Evolutionary conservation across 306 rosid genomes (phyloP), one percentile per base, ranked within the genome.

Genomic region (Geum urbanum): DNA sequence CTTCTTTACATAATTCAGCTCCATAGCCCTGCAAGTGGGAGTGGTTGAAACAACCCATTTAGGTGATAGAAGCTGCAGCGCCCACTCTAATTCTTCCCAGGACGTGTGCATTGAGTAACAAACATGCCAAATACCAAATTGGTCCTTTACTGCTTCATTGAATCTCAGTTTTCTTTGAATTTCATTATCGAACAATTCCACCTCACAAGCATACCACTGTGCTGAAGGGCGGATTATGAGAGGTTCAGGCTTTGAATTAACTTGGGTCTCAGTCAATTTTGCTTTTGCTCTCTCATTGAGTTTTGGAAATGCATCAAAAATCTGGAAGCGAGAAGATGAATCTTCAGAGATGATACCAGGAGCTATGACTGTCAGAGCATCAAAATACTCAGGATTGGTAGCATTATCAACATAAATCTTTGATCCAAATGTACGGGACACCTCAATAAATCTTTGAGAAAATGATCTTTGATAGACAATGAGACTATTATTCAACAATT

Each of bases 1-100:
- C 78, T 83, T 86, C 82, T 83, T 83, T 15, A 89, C 88, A 72
- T 87, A 91, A 72, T 62, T 69, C 56, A 91, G 86, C 71, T 89
- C 94, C 87, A 82, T 76, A 64, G 91, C 92, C 80, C 89, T 80
- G 76, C 94, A 91, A 80, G 68, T 78, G 37, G 96, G 90, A 68
- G 96, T 86, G 52, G 94, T 91, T 66, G 97, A 91, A 84, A 91
- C 87, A 72, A 89, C 91, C 97, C 96, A 91, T 76, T 84, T 85
- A 61, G 97, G 96, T 55, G 84, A 73, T 65, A 91, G 90, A 85
- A 86, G 86, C 72, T 81, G 86, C 62, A 91, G 86, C 14, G 91
- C 91, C 88, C 91, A 83, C 79, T 91, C 97, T 69, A 91, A 81
- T 82, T 91, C 97, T 61, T 84, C 91, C 82, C 76, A 84, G 41